These are phyloP conservation scores for Betula pendula DNA, from an alignment of 306 rosid genomes.

Conservation along the genomic window DNA sequence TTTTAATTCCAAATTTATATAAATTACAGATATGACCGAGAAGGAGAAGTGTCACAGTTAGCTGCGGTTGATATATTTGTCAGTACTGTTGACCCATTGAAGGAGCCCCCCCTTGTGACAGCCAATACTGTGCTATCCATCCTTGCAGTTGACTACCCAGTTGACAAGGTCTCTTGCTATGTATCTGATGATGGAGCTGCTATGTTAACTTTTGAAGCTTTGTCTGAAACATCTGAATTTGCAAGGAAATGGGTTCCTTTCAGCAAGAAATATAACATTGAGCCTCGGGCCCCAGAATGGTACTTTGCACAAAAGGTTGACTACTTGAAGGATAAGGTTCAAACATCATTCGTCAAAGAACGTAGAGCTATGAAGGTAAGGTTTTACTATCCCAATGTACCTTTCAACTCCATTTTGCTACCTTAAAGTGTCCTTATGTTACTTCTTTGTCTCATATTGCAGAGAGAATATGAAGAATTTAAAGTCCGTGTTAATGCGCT, in stretches of 20 bases:
- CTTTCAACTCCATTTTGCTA: not conserved
- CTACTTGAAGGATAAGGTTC: slow-evolving; percentile 94
- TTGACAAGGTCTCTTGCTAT: slow-evolving; percentile 96
- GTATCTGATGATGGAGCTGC: slow-evolving; percentile 99
- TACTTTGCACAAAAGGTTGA: slow-evolving; percentile 94
- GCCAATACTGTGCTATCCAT: slow-evolving; percentile 94
- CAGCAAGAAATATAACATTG: slow-evolving; percentile 73
- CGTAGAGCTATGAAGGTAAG: slow-evolving; percentile 97
- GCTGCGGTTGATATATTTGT: slow-evolving; percentile 97
- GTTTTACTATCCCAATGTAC: slow-evolving; percentile 18
- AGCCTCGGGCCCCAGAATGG: slow-evolving; percentile 99
- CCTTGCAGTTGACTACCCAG: slow-evolving; percentile 96
- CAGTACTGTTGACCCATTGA: slow-evolving; percentile 94
- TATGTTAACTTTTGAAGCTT: slow-evolving; percentile 96
- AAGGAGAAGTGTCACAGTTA: slow-evolving; percentile 90
- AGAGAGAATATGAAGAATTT: slow-evolving; percentile 98
- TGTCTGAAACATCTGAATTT: slow-evolving; percentile 89
- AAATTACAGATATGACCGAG: slow-evolving; percentile 81
- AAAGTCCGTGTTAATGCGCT: slow-evolving; percentile 82
- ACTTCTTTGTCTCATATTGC: slow-evolving; percentile 23
- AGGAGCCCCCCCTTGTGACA: slow-evolving; percentile 98
- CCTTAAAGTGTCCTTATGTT: slow-evolving; percentile 12
- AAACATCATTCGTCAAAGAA: slow-evolving; percentile 89
- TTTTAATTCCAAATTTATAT: slow-evolving; percentile 26
- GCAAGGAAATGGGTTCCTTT: slow-evolving; percentile 97